These are phyloP conservation scores for Sporothrix protearum DNA, from an alignment of 2,329 filamentous ascomycete species.

Conservation along the genomic window DNA sequence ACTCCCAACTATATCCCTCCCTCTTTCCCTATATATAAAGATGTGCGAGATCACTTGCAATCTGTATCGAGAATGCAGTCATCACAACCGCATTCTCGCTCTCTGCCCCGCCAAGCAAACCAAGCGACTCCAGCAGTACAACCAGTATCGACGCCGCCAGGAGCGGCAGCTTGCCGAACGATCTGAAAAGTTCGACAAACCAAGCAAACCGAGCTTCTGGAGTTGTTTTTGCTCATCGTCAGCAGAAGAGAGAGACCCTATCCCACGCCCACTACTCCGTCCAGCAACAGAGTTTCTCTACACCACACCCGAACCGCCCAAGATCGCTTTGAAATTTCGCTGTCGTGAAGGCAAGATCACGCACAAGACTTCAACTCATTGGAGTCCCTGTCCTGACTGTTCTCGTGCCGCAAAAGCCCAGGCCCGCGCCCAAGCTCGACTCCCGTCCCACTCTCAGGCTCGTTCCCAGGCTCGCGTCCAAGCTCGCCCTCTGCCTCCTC, in stretches of 20 bases:
- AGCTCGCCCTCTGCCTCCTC: neutral
- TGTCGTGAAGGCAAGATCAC: slow-evolving; percentile 9
- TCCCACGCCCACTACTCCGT: slow-evolving; percentile 4
- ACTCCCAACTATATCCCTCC: no score
- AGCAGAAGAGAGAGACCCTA: neutral
- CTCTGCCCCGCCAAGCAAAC: slow-evolving; percentile 16
- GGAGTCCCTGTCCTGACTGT: slow-evolving; percentile 3
- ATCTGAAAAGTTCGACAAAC: neutral
- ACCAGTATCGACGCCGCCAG: neutral
- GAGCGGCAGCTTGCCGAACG: neutral
- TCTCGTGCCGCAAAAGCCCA: neutral
- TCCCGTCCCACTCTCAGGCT: neutral
- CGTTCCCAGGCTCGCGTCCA: neutral
- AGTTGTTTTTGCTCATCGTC: slow-evolving; percentile 6
- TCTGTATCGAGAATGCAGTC: slow-evolving; percentile 18
- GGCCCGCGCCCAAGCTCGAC: neutral
- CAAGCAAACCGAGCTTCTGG: slow-evolving; percentile 4
- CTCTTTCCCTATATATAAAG: neutral
- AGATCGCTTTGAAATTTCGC: neutral
- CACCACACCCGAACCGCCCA: neutral
- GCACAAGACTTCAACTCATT: neutral
- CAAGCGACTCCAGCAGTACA: slow-evolving; percentile 14
- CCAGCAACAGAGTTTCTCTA: slow-evolving; percentile 15
- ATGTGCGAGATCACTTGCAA: slow-evolving; percentile 22
- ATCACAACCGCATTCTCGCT: slow-evolving; percentile 19